Evolutionary conservation across 129 eudicot species (phyloP).

Genomic region (Kitagawia praeruptora): DNA sequence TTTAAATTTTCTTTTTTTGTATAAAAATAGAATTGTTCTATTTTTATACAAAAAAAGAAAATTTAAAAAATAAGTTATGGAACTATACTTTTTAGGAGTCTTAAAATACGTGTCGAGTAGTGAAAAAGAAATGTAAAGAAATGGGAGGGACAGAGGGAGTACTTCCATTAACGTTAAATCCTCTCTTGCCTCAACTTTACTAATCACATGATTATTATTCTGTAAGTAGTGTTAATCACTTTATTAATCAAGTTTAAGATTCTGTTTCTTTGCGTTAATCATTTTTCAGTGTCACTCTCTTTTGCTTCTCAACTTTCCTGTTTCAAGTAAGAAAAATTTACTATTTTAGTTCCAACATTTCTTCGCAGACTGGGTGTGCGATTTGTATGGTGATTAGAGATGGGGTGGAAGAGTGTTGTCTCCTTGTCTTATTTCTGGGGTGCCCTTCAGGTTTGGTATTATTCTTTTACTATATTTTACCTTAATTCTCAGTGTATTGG

Average conservation of each 20-base stretch:
- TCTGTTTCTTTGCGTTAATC: too few species aligned
- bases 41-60: too few species aligned
- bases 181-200: background rate
- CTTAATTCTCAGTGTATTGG: background rate
- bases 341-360: background rate
- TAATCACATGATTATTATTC: background rate
- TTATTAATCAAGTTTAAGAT: background rate
- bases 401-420: constrained; percentile 26
- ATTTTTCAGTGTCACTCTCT: background rate
- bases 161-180: background rate
- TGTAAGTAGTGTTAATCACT: background rate
- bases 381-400: background rate
- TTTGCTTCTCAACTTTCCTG: background rate
- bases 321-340: background rate
- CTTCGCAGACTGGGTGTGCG: background rate
- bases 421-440: constrained; percentile 21
- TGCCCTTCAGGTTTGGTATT: constrained; percentile 25
- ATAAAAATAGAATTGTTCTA: too few species aligned
- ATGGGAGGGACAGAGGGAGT: too few species aligned
- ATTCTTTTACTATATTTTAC: background rate
- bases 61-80: too few species aligned
- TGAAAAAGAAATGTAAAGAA: too few species aligned
- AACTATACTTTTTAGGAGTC: too few species aligned
- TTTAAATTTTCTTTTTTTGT: too few species aligned
- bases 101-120: too few species aligned